Evolutionary conservation across 352 stramenopile species (phyloP), one percentile per base, ranked within the genome.

Genomic region (Phytophthora podocarpi): DNA sequence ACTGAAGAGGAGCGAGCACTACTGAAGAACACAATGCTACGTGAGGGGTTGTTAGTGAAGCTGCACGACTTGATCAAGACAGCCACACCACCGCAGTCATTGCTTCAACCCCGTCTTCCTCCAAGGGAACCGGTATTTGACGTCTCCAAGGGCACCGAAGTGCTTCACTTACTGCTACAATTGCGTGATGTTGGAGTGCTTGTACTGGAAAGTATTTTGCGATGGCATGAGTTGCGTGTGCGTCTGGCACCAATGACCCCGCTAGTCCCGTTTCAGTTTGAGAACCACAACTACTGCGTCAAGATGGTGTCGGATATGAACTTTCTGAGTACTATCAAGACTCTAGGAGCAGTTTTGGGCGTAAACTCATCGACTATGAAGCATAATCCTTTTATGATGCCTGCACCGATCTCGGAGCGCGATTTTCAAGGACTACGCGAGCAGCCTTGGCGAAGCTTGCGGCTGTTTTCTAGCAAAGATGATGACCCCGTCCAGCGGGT

Each of bases 301-400:
- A 89, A 89, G 37, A 92, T 95, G 80, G 32, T 90, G 4, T 71
- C 74, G 8, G 86, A 95, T 58, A 70, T 93, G 18, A 89, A 95
- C 45, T 95, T 95, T 51, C 56, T 95, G 2, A 75, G 80, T 2
- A 56, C 65, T 10, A 78, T 83, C 24, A 77, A 67, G 26, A 59
- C 64, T 5, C 65, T 95, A 4, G 70, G 76, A 3, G 41, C 71
- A 2, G 70, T 87, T 5, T 66, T 95, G 4, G 81, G 81, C 15
- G 72, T 95, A 18, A 76, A 84, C 15, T 61, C 80, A 8, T 32
- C 64, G 1, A 67, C 56, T 2, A 88, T 95, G 81, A 78, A 78
- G 47, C 80, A 90, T 37, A 95, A 95, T 41, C 86, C 86, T 24
- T 93, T 95, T 63, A 95, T 95, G 84, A 89, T 91, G 76, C 82